A percentile compares a stretch with the other conserved stretches of the same genome.
Conservation (phyloP, 108 stramenopile species). For the Mediolabrus comicus region DNA sequence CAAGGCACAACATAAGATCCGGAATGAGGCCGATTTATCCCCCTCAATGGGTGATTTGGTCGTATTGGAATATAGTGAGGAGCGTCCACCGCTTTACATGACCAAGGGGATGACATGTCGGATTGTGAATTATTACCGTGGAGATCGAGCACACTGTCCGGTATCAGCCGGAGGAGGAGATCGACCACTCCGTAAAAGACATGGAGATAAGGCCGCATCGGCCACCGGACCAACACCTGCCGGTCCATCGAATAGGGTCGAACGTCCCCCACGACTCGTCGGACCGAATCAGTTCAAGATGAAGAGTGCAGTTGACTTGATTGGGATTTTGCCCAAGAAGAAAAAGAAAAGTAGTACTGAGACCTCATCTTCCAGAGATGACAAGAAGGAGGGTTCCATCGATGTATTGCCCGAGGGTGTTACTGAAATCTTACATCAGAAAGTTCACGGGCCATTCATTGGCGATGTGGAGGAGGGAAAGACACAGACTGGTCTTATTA, state of each 20-base stretch:
- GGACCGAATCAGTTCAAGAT: constrained; percentile 58
- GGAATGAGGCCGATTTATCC: constrained; percentile 77
- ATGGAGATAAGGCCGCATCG: constrained; percentile 51
- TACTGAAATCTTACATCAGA: constrained; percentile 81
- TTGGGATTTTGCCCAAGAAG: constrained; percentile 69
- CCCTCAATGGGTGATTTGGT: constrained; percentile 75
- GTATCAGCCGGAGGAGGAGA: constrained; percentile 88
- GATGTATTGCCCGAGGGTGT: constrained; percentile 84
- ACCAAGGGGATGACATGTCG: constrained; percentile 83
- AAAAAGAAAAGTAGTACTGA: constrained; percentile 46
- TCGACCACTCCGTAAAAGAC: constrained; percentile 72
- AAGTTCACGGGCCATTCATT: constrained; percentile 87
- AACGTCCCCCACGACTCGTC: constrained; percentile 60
- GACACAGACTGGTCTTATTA: constrained; percentile 74
- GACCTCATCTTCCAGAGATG: constrained; percentile 48
- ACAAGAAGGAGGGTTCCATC: constrained; percentile 48
- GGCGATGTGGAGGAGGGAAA: constrained; percentile 85
- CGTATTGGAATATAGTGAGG: constrained; percentile 82
- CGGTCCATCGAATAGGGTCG: constrained; percentile 45
- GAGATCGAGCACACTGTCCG: constrained; percentile 81
- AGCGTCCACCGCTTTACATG: constrained; percentile 80
- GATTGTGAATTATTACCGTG: constrained; percentile 89
- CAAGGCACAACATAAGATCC: constrained; percentile 70
- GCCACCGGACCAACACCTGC: constrained; percentile 12
- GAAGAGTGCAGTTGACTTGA: constrained; percentile 68